phyloP scores from a whole-genome alignment of 306 rosid species.

The Castanopsis chinensis region DNA sequence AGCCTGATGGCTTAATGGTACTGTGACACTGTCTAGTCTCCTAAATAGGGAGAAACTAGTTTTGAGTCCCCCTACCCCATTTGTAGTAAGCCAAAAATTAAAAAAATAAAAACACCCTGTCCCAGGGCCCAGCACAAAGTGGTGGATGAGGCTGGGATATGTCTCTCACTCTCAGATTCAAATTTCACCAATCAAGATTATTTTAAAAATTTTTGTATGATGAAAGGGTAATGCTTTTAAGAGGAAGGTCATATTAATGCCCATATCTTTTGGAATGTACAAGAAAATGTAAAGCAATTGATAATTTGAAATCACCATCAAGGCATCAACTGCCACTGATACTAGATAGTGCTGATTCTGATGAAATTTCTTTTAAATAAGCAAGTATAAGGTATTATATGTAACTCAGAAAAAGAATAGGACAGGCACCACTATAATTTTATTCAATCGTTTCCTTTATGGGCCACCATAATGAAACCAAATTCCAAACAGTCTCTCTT shows the following conservation, averaged over 20 bases:
- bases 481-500: neutral
- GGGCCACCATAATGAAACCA: neutral
- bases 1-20: too few relatives aligned
- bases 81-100: too few relatives aligned
- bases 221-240: neutral
- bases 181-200: neutral
- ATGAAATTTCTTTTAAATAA: too few relatives aligned
- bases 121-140: neutral
- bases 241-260: neutral
- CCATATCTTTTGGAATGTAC: neutral
- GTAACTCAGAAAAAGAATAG: neutral
- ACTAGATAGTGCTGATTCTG: neutral
- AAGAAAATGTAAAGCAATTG: neutral
- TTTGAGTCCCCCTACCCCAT: too few relatives aligned
- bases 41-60: too few relatives aligned
- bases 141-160: neutral
- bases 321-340: neutral
- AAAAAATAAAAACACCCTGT: too few relatives aligned
- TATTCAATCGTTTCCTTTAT: neutral
- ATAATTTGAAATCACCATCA: neutral
- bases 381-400: neutral
- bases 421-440: neutral
- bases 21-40: too few relatives aligned
- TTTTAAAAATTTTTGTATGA: neutral
- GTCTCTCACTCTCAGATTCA: neutral